phyloP scores from a whole-genome alignment of 148 eudicot genomes.

The Talinum fruticosum region DNA sequence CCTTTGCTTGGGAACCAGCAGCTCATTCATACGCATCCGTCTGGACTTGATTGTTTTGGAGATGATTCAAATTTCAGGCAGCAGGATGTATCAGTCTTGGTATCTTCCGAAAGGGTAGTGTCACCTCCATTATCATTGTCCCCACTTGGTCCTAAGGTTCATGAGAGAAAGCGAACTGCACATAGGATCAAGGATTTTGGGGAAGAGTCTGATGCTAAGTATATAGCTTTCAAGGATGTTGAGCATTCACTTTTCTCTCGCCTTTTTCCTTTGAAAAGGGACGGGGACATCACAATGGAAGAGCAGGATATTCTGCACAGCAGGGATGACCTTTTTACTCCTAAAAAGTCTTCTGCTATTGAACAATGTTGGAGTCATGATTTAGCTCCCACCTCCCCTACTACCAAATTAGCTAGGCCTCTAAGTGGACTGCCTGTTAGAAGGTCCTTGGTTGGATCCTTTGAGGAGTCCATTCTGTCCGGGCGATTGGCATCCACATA shows the following conservation, averaged over 20 bases:
- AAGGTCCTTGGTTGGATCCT: slow-evolving; percentile 95
- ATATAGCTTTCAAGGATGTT: slow-evolving; percentile 52
- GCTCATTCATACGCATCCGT: slow-evolving; percentile 27
- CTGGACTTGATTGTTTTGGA: slow-evolving; percentile 20
- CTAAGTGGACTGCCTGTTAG: slow-evolving; percentile 59
- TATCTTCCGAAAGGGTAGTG: slow-evolving; percentile 34
- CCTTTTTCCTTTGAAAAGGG: slow-evolving; percentile 21
- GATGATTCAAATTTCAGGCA: slow-evolving; percentile 27
- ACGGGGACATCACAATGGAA: slow-evolving; percentile 27
- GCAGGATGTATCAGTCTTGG: slow-evolving; percentile 20
- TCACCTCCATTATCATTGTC: slow-evolving; percentile 68
- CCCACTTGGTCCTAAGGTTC: slow-evolving; percentile 73
- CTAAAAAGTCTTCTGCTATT: slow-evolving; percentile 29
- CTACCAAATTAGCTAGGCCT: slow-evolving; percentile 39
- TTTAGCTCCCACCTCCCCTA: slow-evolving; percentile 28
- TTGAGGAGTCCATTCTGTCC: slow-evolving; percentile 93
- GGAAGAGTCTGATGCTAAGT: slow-evolving; percentile 36
- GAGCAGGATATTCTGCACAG: slow-evolving; percentile 33
- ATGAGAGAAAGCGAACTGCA: slow-evolving; percentile 31
- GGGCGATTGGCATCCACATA: slow-evolving; percentile 78
- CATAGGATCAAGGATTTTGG: slow-evolving; percentile 20
- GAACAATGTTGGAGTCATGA: slow-evolving; percentile 28
- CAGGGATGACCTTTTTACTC: slow-evolving; percentile 34
- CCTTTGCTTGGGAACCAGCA: slow-evolving; percentile 53
- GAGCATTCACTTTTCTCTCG: slow-evolving; percentile 43